Conservation (phyloP, 2,329 filamentous ascomycete genomes). For the Stagonosporopsis vannaccii region DNA sequence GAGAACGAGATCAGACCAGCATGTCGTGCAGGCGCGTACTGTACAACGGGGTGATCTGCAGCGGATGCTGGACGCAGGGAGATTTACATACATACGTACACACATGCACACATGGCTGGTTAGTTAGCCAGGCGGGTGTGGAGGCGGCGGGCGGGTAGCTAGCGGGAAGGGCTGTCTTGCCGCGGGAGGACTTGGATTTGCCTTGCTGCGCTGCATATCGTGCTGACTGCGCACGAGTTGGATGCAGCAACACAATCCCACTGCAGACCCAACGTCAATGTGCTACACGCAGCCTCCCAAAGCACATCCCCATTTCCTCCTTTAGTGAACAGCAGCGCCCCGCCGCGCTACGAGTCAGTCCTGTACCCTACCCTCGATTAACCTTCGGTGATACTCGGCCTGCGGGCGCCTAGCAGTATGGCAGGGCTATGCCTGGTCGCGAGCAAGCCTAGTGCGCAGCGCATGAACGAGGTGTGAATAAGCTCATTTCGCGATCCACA, state of each 20-base stretch:
- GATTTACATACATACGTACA: too few species aligned
- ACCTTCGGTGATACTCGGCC: conserved; percentile 2
- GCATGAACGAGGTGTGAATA: conserved; percentile 17
- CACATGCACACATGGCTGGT: too few species aligned
- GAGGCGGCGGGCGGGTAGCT: neutral
- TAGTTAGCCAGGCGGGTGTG: neutral
- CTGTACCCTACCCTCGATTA: too few species aligned
- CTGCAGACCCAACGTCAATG: neutral
- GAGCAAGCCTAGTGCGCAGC: neutral
- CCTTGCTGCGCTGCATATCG: neutral
- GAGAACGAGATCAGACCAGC: too few species aligned
- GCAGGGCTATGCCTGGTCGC: neutral
- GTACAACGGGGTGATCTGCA: neutral
- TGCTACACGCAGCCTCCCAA: too few species aligned
- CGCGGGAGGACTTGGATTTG: neutral
- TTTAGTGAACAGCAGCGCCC: neutral
- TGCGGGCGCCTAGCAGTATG: neutral
- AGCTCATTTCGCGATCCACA: conserved; percentile 3
- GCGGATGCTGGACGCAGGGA: neutral
- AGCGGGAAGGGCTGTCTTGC: neutral
- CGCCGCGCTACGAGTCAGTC: neutral
- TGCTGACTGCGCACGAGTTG: too few species aligned
- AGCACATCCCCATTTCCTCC: too few species aligned
- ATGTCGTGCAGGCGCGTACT: too few species aligned
- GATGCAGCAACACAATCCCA: too few species aligned